phyloP scores from a whole-genome alignment of 2,329 filamentous ascomycete species.

The Escovopsis weberi region DNA sequence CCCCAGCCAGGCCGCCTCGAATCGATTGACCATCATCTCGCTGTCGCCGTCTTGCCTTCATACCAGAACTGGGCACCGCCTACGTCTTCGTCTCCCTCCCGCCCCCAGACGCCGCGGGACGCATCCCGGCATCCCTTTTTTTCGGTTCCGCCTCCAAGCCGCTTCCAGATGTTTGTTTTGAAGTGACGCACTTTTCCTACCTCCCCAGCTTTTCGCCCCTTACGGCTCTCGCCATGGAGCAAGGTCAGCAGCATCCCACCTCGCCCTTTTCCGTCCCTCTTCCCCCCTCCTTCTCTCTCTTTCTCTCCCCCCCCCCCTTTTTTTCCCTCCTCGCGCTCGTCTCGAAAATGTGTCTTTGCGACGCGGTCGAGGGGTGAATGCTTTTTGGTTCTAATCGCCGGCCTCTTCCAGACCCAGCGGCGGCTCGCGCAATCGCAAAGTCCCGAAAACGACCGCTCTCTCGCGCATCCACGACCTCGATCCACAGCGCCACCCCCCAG shows the following conservation, averaged over 20 bases:
- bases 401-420: conserved; percentile 13
- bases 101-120: conserved; percentile 8
- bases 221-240: conserved; percentile 18
- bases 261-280: too few species aligned
- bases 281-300: too few species aligned
- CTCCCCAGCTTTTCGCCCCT: conserved; percentile 15
- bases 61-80: too few species aligned
- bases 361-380: neutral
- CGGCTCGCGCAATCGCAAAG: conserved; percentile 21
- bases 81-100: conserved; percentile 4
- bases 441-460: conserved; percentile 37
- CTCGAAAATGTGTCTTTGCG: neutral
- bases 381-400: neutral
- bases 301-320: neutral
- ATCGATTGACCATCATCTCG: too few species aligned
- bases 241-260: conserved; percentile 17
- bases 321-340: too few species aligned
- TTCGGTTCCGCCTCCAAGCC: conserved; percentile 12
- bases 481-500: conserved; percentile 33
- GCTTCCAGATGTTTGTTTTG: conserved; percentile 27
- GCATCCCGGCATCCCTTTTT: conserved; percentile 7
- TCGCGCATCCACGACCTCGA: conserved; percentile 40
- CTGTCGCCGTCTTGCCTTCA: too few species aligned
- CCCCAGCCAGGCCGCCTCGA: too few species aligned
- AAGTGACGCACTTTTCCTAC: conserved; percentile 12